Conservation (phyloP, 192 early-diverging fungal genomes). For the Coemansia sp. region DNA sequence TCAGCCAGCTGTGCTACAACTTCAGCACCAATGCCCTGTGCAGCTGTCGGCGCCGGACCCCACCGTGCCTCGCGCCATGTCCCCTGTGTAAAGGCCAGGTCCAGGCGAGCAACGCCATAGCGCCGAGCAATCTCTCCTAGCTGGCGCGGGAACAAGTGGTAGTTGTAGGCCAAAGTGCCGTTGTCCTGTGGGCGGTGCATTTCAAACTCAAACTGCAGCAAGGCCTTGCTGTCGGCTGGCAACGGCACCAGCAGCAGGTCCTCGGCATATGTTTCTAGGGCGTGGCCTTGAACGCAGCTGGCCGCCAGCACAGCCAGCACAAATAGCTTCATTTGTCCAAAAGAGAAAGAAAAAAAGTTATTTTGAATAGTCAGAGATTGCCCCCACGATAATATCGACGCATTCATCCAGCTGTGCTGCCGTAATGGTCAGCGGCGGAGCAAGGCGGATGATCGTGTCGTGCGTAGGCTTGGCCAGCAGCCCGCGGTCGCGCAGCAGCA, state of each 20-base stretch:
- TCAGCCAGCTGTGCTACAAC: constrained; percentile 63
- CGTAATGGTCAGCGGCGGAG: constrained; percentile 93
- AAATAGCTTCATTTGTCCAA: constrained; percentile 12
- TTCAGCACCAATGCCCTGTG: constrained; percentile 76
- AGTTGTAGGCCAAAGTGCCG: constrained; percentile 58
- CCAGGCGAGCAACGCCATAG: constrained; percentile 75
- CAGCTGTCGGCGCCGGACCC: constrained; percentile 58
- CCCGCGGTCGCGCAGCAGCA: constrained; percentile 88
- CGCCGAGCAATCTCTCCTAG: constrained; percentile 78
- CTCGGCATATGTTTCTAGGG: constrained; percentile 59
- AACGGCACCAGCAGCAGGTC: constrained; percentile 68
- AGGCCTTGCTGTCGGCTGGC: constrained; percentile 68
- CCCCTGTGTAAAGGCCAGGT: constrained; percentile 89
- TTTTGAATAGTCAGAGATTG: constrained; percentile 63
- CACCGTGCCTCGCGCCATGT: constrained; percentile 78
- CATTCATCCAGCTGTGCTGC: constrained; percentile 82
- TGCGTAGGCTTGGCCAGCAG: constrained; percentile 98
- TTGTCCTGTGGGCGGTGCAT: constrained; percentile 32
- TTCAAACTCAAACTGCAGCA: constrained; percentile 79
- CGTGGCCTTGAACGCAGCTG: constrained; percentile 4
- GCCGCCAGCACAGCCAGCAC: constrained; percentile 11
- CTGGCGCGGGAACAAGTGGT: constrained; percentile 76
- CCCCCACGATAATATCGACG: constrained; percentile 73
- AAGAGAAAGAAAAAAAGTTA: constrained; percentile 2
- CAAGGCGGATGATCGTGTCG: constrained; percentile 95